Evolutionary conservation across 2,329 filamentous ascomycete species (phyloP).

Genomic region (Lachnellula subtilissima): DNA sequence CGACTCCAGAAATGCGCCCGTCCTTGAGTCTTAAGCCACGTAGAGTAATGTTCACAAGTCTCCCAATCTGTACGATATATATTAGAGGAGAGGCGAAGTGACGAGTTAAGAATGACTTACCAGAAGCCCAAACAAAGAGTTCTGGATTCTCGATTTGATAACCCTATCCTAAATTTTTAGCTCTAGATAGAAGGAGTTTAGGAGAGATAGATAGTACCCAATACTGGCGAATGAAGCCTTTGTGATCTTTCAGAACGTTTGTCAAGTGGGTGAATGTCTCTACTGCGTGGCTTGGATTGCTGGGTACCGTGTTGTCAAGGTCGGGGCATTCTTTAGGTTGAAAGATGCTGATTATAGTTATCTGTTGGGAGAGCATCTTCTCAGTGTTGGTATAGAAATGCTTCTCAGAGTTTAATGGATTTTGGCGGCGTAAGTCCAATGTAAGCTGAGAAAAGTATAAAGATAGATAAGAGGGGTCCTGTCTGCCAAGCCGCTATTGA

Average conservation of each 20-base stretch:
- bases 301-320: not conserved
- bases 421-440: too few relatives aligned
- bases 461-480: too few relatives aligned
- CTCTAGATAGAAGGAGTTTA: not conserved
- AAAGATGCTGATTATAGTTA: not conserved
- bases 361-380: not conserved
- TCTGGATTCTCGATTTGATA: conserved; percentile 3
- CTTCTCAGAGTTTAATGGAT: not conserved
- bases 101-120: not conserved
- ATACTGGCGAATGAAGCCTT: not conserved
- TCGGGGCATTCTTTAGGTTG: not conserved
- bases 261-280: not conserved
- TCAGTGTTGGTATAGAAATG: not conserved
- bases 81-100: not conserved
- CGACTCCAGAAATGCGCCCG: not conserved
- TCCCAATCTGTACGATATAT: not conserved
- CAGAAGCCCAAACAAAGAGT: conserved; percentile 2
- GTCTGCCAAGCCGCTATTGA: too few relatives aligned
- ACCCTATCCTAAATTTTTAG: not conserved
- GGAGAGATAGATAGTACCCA: not conserved
- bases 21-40: not conserved
- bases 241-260: not conserved
- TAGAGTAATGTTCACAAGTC: not conserved
- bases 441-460: too few relatives aligned
- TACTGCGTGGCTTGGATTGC: not conserved